Evolutionary conservation across 139 green algal species (phyloP).

Genomic region (Chlamydomonas urium): DNA sequence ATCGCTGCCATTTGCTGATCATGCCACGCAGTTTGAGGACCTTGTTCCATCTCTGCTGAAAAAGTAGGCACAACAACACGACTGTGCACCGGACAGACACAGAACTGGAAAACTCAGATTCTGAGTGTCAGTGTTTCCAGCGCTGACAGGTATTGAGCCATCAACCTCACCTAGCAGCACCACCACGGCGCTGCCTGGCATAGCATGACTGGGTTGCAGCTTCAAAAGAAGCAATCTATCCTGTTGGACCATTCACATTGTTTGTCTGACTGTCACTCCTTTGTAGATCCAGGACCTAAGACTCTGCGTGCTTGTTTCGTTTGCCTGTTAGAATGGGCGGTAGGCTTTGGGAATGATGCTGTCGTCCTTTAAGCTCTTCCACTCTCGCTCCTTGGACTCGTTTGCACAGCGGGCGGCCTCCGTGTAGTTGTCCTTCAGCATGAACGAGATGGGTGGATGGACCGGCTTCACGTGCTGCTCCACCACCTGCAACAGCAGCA

Average conservation of each 20-base stretch:
- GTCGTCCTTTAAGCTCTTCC: slow-evolving; percentile 28
- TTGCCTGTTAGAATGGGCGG: slow-evolving; percentile 34
- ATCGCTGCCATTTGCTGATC: background rate
- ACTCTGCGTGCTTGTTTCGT: background rate
- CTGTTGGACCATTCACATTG: too few species aligned
- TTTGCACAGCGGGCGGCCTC: slow-evolving; percentile 30
- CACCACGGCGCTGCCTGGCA: too few species aligned
- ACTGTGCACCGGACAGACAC: too few species aligned
- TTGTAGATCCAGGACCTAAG: background rate
- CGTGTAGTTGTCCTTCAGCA: slow-evolving; percentile 46
- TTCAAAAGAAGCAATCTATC: too few species aligned
- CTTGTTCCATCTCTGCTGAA: slow-evolving; percentile 21
- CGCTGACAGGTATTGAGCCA: too few species aligned
- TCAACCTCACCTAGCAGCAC: too few species aligned
- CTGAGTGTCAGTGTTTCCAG: too few species aligned
- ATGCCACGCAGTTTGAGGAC: slow-evolving; percentile 22
- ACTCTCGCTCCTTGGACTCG: slow-evolving; percentile 42
- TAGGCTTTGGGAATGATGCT: slow-evolving; percentile 39
- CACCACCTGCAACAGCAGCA: too few species aligned
- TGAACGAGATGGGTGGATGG: slow-evolving; percentile 55
- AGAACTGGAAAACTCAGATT: too few species aligned
- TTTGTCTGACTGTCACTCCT: too few species aligned
- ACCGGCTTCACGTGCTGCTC: slow-evolving; percentile 41
- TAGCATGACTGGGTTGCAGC: too few species aligned
- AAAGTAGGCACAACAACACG: too few species aligned